phyloP scores from a whole-genome alignment of 2,329 filamentous ascomycete genomes.

The Microcyclospora pomicola region DNA sequence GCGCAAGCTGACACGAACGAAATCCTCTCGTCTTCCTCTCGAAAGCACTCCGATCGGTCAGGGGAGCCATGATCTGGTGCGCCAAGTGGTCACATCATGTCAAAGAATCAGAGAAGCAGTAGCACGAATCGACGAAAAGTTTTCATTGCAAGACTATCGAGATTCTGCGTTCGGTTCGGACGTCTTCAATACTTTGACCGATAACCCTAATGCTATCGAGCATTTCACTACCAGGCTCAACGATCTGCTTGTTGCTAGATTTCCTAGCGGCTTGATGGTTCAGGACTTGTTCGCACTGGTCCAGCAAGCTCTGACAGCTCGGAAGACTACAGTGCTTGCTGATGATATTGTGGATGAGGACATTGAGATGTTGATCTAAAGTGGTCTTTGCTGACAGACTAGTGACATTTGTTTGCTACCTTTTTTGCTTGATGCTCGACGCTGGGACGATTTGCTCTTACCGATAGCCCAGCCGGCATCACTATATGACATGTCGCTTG shows the following conservation, averaged over 20 bases:
- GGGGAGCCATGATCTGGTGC: conserved; percentile 9
- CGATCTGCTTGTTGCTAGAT: conserved; percentile 7
- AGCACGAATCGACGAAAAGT: conserved; percentile 5
- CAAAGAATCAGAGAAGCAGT: neutral
- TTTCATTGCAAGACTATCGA: conserved; percentile 4
- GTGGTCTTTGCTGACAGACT: neutral
- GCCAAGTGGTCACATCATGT: neutral
- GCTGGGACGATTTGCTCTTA: neutral
- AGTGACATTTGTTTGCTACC: neutral
- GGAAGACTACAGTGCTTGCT: neutral
- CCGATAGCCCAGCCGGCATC: too few species aligned
- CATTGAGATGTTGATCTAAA: neutral
- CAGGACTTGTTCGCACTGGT: conserved; percentile 9
- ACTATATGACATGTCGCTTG: too few species aligned
- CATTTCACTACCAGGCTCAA: conserved; percentile 6
- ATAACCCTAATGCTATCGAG: conserved; percentile 3
- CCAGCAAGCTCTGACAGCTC: neutral
- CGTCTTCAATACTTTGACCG: conserved; percentile 7
- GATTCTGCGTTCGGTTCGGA: conserved; percentile 9
- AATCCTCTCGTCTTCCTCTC: conserved; percentile 26
- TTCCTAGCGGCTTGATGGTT: conserved; percentile 13
- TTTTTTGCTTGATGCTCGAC: neutral
- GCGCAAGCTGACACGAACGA: conserved; percentile 15
- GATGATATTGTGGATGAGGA: neutral
- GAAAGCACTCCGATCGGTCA: conserved; percentile 23